Evolutionary conservation across 1,139 yeast species (phyloP).

Genomic region (Yamadazyma trypodendri): DNA sequence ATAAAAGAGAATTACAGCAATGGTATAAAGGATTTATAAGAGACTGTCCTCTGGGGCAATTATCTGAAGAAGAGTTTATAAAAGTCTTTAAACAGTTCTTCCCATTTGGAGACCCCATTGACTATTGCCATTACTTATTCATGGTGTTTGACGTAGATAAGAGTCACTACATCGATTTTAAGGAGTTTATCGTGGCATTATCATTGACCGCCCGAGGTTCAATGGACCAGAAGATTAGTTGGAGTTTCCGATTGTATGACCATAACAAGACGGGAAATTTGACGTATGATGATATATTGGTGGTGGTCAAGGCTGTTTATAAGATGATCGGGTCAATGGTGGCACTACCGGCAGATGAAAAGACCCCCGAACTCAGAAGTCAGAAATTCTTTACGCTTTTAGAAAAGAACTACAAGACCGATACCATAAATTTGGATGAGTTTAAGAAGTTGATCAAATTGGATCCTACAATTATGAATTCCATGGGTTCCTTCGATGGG

Average conservation of each 20-base stretch:
- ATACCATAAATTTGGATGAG: constrained; percentile 68
- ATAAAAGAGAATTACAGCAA: constrained; percentile 90
- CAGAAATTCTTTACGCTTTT: constrained; percentile 73
- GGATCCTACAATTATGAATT: constrained; percentile 79
- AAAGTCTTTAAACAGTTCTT: constrained; percentile 94
- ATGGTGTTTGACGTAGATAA: constrained; percentile 84
- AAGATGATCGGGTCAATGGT: constrained; percentile 98
- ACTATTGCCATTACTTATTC: constrained; percentile 86
- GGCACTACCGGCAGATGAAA: constrained; percentile 84
- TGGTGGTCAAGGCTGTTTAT: constrained; percentile 80
- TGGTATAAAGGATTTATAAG: constrained; percentile 96
- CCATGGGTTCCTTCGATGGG: constrained; percentile 79
- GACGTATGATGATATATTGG: constrained; percentile 72
- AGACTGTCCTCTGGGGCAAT: constrained; percentile 91
- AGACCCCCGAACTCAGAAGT: constrained; percentile 86
- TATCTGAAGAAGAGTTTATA: constrained; percentile 83
- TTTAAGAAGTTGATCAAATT: constrained; percentile 77
- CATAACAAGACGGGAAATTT: constrained; percentile 74
- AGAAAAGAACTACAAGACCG: constrained; percentile 69
- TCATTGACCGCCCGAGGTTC: constrained; percentile 89
- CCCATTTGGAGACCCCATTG: constrained; percentile 97
- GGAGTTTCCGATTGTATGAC: constrained; percentile 89
- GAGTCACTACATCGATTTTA: constrained; percentile 83
- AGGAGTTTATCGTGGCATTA: constrained; percentile 86
- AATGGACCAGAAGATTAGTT: constrained; percentile 77